These are phyloP conservation scores for Ilyonectria mors-panacis DNA, from an alignment of 2,329 filamentous ascomycete species.

Conservation along the genomic window DNA sequence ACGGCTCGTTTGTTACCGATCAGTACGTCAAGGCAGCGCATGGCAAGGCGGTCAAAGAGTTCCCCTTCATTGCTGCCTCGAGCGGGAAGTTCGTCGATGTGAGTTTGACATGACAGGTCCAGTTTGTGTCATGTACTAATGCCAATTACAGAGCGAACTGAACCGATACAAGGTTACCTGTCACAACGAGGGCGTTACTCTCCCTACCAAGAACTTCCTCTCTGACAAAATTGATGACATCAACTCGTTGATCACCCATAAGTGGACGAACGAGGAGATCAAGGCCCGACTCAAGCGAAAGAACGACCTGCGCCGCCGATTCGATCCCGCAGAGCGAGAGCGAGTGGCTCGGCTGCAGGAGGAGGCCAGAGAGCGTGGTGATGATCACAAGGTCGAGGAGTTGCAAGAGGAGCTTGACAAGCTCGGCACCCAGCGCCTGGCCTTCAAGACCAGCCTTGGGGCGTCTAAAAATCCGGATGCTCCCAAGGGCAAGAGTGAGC, in stretches of 20 bases:
- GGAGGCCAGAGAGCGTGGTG: conserved; percentile 74
- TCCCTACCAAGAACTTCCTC: conserved; percentile 81
- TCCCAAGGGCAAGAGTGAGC: conserved; percentile 72
- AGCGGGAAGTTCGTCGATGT: conserved; percentile 89
- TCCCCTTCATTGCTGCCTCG: conserved; percentile 92
- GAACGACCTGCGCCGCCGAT: conserved; percentile 76
- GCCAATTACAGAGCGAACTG: conserved; percentile 75
- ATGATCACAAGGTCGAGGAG: conserved; percentile 69
- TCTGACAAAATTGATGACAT: conserved; percentile 84
- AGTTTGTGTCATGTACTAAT: conserved; percentile 42
- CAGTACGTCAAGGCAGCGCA: conserved; percentile 87
- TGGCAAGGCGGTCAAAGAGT: conserved; percentile 86
- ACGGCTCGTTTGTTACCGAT: conserved; percentile 85
- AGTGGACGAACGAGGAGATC: conserved; percentile 88
- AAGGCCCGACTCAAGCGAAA: conserved; percentile 83
- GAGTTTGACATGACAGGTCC: conserved; percentile 46
- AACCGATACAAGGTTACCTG: conserved; percentile 85
- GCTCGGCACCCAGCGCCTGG: conserved; percentile 78
- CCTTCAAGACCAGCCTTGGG: conserved; percentile 77
- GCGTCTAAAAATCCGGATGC: conserved; percentile 66
- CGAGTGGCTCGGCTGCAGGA: conserved; percentile 76
- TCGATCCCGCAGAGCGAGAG: conserved; percentile 77
- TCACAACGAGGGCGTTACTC: conserved; percentile 77
- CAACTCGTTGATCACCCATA: conserved; percentile 81
- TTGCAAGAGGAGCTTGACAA: conserved; percentile 74